Conservation (phyloP, 345 rosid species). For the Hypericum perforatum region DNA sequence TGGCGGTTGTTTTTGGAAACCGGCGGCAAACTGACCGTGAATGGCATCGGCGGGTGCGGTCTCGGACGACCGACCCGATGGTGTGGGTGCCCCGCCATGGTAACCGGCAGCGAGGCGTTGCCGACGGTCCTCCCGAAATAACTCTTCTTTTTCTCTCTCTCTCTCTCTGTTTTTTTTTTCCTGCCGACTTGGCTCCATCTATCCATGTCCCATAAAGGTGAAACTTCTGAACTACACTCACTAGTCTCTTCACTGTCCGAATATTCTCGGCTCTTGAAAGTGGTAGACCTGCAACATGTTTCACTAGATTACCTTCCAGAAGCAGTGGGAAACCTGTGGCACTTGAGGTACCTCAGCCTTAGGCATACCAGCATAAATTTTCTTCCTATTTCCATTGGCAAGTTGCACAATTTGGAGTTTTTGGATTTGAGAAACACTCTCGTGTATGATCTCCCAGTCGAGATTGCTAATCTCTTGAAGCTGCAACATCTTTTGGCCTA, state of each 20-base stretch:
- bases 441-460: not conserved
- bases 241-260: not conserved
- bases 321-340: not conserved
- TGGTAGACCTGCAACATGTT: constrained; percentile 1
- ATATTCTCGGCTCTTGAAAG: not conserved
- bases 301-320: not conserved
- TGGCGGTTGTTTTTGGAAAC: too few relatives aligned
- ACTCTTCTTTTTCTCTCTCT: too few relatives aligned
- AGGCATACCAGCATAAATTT: not conserved
- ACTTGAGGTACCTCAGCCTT: constrained; percentile 1
- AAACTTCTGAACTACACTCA: not conserved
- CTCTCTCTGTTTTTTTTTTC: too few relatives aligned
- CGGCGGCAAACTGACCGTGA: too few relatives aligned
- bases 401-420: not conserved
- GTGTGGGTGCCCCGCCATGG: too few relatives aligned
- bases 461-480: too few relatives aligned
- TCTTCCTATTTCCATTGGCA: constrained; percentile 2
- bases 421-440: not conserved
- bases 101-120: too few relatives aligned
- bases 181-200: not conserved
- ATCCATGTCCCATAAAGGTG: not conserved
- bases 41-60: too few relatives aligned
- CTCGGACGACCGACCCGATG: too few relatives aligned
- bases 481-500: too few relatives aligned
- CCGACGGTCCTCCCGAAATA: too few relatives aligned